A percentile compares a stretch with the other conserved stretches of the same genome.
phyloP scores from a whole-genome alignment of 1,284 basidiomycete species.

The Pseudozyma sp. region DNA sequence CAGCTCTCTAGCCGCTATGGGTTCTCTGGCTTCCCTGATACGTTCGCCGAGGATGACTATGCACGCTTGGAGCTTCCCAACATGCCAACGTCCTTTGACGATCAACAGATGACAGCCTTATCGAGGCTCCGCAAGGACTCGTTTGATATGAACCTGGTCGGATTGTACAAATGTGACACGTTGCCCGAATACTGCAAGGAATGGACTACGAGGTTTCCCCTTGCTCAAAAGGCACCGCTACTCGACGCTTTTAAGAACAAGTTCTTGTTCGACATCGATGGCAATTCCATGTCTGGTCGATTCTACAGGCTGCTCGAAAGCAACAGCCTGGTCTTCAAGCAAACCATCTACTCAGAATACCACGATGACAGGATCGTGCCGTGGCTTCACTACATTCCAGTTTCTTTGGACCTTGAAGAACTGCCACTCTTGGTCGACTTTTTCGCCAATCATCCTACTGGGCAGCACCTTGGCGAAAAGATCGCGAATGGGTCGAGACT shows the following conservation, averaged over 20 bases:
- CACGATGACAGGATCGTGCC: conserved; percentile 39
- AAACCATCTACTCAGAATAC: conserved; percentile 38
- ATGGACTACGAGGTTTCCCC: conserved; percentile 20
- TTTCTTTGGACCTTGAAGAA: conserved; percentile 28
- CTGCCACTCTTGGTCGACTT: conserved; percentile 32
- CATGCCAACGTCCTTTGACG: conserved; percentile 19
- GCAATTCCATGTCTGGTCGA: conserved; percentile 38
- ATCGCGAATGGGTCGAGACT: conserved; percentile 10
- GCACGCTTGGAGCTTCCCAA: conserved; percentile 13
- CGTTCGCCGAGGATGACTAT: conserved; percentile 3
- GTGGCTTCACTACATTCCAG: conserved; percentile 39
- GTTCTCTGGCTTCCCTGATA: not conserved
- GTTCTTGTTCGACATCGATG: conserved; percentile 37
- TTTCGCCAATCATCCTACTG: conserved; percentile 25
- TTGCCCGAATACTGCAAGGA: conserved; percentile 14
- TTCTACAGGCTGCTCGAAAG: conserved; percentile 44
- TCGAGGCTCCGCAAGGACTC: conserved; percentile 12
- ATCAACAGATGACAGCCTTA: conserved; percentile 13
- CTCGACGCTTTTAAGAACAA: conserved; percentile 23
- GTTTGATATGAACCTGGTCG: conserved; percentile 30
- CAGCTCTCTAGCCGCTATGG: conserved; percentile 1
- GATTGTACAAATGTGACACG: conserved; percentile 7
- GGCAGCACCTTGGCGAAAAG: conserved; percentile 11
- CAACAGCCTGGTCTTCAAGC: conserved; percentile 45
- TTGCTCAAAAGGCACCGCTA: not conserved